Conservation (phyloP, 148 eudicot species). For the Rhododendron kiyosumense region DNA sequence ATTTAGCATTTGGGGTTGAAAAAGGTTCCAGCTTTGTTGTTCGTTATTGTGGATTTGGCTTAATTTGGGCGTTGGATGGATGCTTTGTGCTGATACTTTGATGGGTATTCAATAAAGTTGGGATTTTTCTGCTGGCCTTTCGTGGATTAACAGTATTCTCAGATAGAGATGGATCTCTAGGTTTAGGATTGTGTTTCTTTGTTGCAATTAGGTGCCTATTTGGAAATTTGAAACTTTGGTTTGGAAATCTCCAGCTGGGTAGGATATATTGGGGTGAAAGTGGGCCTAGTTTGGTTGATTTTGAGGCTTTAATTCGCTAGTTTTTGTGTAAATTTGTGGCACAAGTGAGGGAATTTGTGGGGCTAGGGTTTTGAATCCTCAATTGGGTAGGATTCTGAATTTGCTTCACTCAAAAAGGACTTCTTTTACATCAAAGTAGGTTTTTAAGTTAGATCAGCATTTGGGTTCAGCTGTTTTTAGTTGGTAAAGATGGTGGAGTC, state of each 20-base stretch:
- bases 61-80: background rate
- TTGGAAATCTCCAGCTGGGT: background rate
- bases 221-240: background rate
- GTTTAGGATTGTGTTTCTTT: background rate
- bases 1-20: background rate
- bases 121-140: conserved; percentile 1
- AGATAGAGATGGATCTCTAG: background rate
- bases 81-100: conserved; percentile 16
- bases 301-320: background rate
- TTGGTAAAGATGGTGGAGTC: conserved; percentile 66
- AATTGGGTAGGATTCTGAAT: conserved; percentile 4
- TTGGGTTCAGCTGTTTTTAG: conserved; percentile 7
- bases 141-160: background rate
- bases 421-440: background rate
- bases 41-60: background rate
- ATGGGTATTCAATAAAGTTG: conserved; percentile 20
- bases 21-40: background rate
- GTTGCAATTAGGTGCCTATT: background rate
- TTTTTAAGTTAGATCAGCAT: background rate
- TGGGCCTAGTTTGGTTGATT: background rate
- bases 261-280: background rate
- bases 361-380: background rate
- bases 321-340: background rate
- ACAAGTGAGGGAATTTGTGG: background rate
- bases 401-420: background rate